Conservation (phyloP, 306 rosid species). For the Echinosophora koreensis region DNA sequence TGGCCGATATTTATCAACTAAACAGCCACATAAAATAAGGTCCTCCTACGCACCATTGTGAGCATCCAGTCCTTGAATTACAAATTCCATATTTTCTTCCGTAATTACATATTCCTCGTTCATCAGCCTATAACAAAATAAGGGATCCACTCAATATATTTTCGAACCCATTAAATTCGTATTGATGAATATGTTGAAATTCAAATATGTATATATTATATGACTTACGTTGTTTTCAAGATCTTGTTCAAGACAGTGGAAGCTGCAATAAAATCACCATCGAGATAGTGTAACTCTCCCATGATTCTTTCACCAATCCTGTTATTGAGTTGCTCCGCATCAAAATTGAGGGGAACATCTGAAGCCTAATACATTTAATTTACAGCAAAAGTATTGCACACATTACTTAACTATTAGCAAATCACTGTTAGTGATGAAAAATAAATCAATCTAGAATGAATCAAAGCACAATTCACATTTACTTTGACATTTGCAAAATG, state of each 20-base stretch:
- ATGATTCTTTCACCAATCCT: constrained; percentile 62
- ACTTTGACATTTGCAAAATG: not conserved
- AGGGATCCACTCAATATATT: not conserved
- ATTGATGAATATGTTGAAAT: not conserved
- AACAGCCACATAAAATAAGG: too few relatives aligned
- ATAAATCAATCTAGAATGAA: too few relatives aligned
- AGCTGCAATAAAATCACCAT: constrained; percentile 64
- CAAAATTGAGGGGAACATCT: constrained; percentile 53
- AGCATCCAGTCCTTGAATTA: constrained; percentile 49
- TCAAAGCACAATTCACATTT: not conserved
- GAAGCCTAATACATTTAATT: constrained; percentile 58
- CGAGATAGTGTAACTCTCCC: constrained; percentile 63
- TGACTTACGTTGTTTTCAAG: constrained; percentile 61
- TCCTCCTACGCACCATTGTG: too few relatives aligned
- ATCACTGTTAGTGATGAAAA: too few relatives aligned
- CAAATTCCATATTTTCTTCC: constrained; percentile 63
- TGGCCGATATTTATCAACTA: too few relatives aligned
- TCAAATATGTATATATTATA: not conserved
- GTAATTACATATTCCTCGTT: constrained; percentile 36
- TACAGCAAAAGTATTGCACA: not conserved
- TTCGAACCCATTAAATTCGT: not conserved
- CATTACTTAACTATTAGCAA: not conserved
- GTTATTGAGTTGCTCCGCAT: constrained; percentile 56
- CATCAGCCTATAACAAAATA: constrained; percentile 52
- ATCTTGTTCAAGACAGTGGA: constrained; percentile 68